Conservation (phyloP, 1,139 yeast genomes). For the Pneumocystis wakefieldiae region DNA sequence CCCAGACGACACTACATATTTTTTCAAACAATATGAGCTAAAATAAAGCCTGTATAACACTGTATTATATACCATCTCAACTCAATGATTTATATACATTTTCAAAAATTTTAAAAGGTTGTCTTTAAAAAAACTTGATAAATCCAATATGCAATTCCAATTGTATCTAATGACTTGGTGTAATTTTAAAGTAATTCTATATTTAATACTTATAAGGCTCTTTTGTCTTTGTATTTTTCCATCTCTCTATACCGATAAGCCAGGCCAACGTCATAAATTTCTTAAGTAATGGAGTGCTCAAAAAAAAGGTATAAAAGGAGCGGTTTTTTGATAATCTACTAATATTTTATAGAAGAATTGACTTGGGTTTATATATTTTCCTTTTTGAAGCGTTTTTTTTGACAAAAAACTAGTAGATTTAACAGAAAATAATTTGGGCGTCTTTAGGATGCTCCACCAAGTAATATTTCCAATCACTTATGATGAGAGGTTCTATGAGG, state of each 20-base stretch:
- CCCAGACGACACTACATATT: not conserved
- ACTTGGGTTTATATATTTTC: not conserved
- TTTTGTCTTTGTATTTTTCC: not conserved
- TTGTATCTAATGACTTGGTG: not conserved
- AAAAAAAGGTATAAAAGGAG: not conserved
- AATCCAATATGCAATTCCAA: not conserved
- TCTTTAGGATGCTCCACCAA: slow-evolving; percentile 10
- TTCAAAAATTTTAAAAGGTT: not conserved
- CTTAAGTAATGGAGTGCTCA: not conserved
- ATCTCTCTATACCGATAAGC: not conserved
- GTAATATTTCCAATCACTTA: slow-evolving; percentile 8
- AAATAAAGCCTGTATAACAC: not conserved
- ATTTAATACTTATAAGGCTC: not conserved
- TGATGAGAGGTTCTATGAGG: slow-evolving; percentile 9
- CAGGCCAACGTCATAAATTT: not conserved
- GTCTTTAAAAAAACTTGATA: not conserved
- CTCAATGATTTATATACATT: not conserved
- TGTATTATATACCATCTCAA: not conserved
- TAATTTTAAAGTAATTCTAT: not conserved
- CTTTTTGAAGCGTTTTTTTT: not conserved
- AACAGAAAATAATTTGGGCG: slow-evolving; percentile 8
- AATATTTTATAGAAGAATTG: not conserved
- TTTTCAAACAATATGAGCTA: not conserved
- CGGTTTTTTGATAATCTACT: not conserved
- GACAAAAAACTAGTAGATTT: not conserved